Conservation (phyloP, 1,284 basidiomycete species). For the Melampsora americana region DNA sequence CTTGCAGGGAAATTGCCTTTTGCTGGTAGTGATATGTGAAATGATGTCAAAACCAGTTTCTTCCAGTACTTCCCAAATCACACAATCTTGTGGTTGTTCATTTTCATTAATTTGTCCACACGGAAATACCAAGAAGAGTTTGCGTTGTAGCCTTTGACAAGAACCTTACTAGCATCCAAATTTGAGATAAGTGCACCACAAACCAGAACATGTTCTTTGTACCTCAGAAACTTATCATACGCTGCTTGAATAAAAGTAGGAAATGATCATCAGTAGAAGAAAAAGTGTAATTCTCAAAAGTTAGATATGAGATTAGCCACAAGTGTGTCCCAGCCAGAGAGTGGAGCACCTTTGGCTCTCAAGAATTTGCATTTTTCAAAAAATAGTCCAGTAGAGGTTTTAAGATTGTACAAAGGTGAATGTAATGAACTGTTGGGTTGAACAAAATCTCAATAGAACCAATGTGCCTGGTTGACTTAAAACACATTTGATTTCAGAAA, state of each 20-base stretch:
- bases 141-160: conserved; percentile 97
- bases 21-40: too few relatives aligned
- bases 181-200: conserved; percentile 98
- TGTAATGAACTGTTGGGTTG: conserved; percentile 72
- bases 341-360: conserved; percentile 52
- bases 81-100: conserved; percentile 77
- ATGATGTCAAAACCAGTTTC: conserved; percentile 88
- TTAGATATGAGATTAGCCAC: conserved; percentile 18
- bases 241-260: conserved; percentile 53
- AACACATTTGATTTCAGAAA: conserved; percentile 82
- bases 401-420: conserved; percentile 80
- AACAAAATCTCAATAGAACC: conserved; percentile 99
- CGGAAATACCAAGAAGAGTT: conserved; percentile 97
- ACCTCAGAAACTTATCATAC: conserved; percentile 71
- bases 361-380: too few relatives aligned
- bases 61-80: conserved; percentile 85
- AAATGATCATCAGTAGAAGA: conserved; percentile 57
- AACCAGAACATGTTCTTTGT: conserved; percentile 95
- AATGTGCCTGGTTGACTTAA: conserved; percentile 99
- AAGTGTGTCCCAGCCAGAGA: conserved; percentile 33
- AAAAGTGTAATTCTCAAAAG: background rate
- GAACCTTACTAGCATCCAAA: conserved; percentile 71
- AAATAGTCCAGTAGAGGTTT: conserved; percentile 89
- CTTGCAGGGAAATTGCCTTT: too few relatives aligned
- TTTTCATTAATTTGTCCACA: conserved; percentile 98